Evolutionary conservation across 768 basidiomycete species (phyloP).

Genomic region (Pisolithus marmoratus): DNA sequence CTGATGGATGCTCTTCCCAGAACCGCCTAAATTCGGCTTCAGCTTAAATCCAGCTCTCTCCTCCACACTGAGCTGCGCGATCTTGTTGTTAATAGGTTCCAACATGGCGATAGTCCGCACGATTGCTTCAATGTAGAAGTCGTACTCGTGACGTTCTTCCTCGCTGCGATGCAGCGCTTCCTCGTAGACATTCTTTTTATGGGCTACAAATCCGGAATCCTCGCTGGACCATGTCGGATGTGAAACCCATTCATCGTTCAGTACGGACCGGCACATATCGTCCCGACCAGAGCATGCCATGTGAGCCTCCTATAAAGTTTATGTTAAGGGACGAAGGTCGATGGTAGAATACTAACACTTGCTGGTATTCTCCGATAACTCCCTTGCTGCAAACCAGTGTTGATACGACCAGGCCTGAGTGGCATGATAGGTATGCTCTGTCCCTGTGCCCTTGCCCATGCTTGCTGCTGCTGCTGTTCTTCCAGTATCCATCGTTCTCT

Average conservation of each 20-base stretch:
- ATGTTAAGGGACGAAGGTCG: not conserved
- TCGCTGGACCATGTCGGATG: constrained; percentile 95
- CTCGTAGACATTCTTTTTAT: constrained; percentile 94
- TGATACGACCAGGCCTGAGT: constrained; percentile 51
- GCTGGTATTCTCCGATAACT: constrained; percentile 86
- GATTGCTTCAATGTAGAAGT: constrained; percentile 97
- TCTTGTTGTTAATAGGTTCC: constrained; percentile 88
- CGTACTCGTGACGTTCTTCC: constrained; percentile 98
- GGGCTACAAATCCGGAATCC: constrained; percentile 84
- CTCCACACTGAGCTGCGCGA: constrained; percentile 68
- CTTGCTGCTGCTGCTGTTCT: constrained; percentile 38
- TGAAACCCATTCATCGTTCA: constrained; percentile 98
- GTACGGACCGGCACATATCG: constrained; percentile 91
- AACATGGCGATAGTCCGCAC: constrained; percentile 84
- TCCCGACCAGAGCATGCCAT: constrained; percentile 93
- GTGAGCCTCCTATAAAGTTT: constrained; percentile 61
- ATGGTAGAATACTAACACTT: constrained; percentile 46
- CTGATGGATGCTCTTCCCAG: constrained; percentile 82
- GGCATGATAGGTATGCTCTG: constrained; percentile 31
- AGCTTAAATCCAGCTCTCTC: constrained; percentile 80
- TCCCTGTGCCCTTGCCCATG: constrained; percentile 47
- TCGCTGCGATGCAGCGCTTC: constrained; percentile 95
- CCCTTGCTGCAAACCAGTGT: constrained; percentile 70
- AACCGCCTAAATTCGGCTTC: constrained; percentile 83
- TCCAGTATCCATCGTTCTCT: constrained; percentile 47